These are phyloP conservation scores for Penstemon newberryi DNA, from an alignment of 257 asterid genomes.

Conservation along the genomic window DNA sequence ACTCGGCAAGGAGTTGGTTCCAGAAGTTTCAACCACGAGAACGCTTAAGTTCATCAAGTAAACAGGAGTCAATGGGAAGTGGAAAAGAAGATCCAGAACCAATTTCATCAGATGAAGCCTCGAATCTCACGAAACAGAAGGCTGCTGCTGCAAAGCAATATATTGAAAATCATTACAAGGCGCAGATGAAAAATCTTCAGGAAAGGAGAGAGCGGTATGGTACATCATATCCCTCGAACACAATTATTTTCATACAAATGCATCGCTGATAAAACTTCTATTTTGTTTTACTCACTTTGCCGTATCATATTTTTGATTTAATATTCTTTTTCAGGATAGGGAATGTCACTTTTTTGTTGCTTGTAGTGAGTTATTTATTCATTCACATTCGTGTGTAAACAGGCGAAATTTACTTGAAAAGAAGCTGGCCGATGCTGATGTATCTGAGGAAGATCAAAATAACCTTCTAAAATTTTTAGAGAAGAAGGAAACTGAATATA, in stretches of 20 bases:
- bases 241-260: slow-evolving; percentile 11
- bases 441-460: slow-evolving; percentile 94
- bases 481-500: slow-evolving; percentile 96
- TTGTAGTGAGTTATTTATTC: slow-evolving; percentile 1
- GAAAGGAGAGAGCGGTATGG: slow-evolving; percentile 92
- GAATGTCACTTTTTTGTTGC: slow-evolving; percentile 16
- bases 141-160: slow-evolving; percentile 97
- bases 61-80: slow-evolving; percentile 67
- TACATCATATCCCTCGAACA: background rate
- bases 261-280: background rate
- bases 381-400: slow-evolving; percentile 36
- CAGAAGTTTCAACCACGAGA: slow-evolving; percentile 81
- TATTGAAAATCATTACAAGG: slow-evolving; percentile 97
- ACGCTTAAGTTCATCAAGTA: slow-evolving; percentile 60
- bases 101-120: slow-evolving; percentile 77
- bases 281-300: slow-evolving; percentile 6
- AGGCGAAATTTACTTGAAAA: slow-evolving; percentile 82
- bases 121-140: slow-evolving; percentile 84
- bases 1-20: slow-evolving; percentile 87
- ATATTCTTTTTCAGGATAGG: slow-evolving; percentile 2
- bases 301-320: slow-evolving; percentile 4
- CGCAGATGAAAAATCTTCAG: slow-evolving; percentile 85
- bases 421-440: slow-evolving; percentile 99
- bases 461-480: slow-evolving; percentile 82
- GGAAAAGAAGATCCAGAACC: slow-evolving; percentile 65